These are phyloP conservation scores for Thozetella sp. DNA, from an alignment of 495 filamentous ascomycete genomes.

Conservation along the genomic window DNA sequence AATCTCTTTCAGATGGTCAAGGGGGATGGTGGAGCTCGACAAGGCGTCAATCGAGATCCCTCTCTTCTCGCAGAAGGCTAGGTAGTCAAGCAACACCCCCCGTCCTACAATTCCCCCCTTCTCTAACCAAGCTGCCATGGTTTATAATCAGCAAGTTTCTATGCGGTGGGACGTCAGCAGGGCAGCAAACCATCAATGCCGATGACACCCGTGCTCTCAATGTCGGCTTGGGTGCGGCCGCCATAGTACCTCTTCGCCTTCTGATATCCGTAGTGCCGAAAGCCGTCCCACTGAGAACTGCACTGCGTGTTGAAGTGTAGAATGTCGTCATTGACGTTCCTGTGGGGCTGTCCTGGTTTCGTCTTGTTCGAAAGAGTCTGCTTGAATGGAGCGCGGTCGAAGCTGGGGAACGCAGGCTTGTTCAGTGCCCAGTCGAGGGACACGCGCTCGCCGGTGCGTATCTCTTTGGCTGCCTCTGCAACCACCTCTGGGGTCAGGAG, in stretches of 20 bases:
- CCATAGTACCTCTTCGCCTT: slow-evolving; percentile 54
- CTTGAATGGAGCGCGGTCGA: slow-evolving; percentile 27
- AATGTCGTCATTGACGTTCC: slow-evolving; percentile 54
- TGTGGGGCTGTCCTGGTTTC: slow-evolving; percentile 17
- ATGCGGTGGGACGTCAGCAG: background rate
- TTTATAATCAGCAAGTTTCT: background rate
- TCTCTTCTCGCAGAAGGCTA: slow-evolving; percentile 20
- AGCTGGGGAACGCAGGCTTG: slow-evolving; percentile 25
- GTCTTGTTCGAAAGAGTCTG: slow-evolving; percentile 31
- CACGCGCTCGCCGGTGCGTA: slow-evolving; percentile 46
- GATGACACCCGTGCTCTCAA: slow-evolving; percentile 11
- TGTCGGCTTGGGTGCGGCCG: slow-evolving; percentile 41
- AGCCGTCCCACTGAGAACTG: slow-evolving; percentile 59
- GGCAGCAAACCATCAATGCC: slow-evolving; percentile 31
- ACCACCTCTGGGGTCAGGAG: slow-evolving; percentile 45
- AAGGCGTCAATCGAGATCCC: slow-evolving; percentile 38
- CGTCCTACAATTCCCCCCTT: slow-evolving; percentile 48
- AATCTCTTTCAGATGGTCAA: slow-evolving; percentile 39
- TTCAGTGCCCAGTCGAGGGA: slow-evolving; percentile 49
- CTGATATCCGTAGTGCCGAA: slow-evolving; percentile 53
- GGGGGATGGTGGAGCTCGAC: slow-evolving; percentile 35
- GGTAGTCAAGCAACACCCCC: slow-evolving; percentile 60
- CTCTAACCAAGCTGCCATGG: slow-evolving; percentile 8
- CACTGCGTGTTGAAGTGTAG: slow-evolving; percentile 57
- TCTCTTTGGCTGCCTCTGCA: slow-evolving; percentile 40